Evolutionary conservation across 257 asterid genomes (phyloP).

Genomic region (Solanum okadae): DNA sequence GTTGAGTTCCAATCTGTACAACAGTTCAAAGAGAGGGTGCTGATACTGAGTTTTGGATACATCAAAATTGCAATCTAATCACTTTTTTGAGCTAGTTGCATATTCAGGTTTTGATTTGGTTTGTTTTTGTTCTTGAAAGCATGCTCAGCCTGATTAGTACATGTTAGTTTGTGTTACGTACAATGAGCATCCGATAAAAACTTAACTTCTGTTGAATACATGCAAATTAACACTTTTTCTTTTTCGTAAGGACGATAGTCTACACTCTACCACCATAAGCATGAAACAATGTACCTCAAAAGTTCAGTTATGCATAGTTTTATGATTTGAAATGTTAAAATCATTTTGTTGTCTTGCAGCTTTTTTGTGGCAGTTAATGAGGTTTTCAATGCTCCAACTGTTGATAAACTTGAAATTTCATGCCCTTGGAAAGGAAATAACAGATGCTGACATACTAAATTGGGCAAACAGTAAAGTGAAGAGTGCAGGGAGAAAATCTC

Average conservation of each 20-base stretch:
- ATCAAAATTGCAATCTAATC: not conserved
- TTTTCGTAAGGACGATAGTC: not conserved
- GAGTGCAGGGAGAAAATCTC: conserved; percentile 40
- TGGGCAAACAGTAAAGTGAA: conserved; percentile 70
- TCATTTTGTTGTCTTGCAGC: conserved; percentile 26
- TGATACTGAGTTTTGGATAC: not conserved
- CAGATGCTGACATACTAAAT: conserved; percentile 53
- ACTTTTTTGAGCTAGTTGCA: not conserved
- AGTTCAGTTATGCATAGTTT: not conserved
- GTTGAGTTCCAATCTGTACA: not conserved
- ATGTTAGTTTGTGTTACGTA: not conserved
- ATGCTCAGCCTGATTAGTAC: not conserved
- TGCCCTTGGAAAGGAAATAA: conserved; percentile 63
- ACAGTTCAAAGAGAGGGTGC: not conserved
- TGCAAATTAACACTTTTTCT: not conserved
- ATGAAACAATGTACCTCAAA: not conserved
- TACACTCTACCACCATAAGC: not conserved
- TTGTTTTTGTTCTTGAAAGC: not conserved
- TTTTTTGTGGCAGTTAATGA: conserved; percentile 88
- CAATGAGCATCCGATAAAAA: not conserved
- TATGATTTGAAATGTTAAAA: not conserved
- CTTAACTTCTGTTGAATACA: not conserved
- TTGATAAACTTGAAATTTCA: conserved; percentile 58
- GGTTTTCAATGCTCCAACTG: conserved; percentile 81
- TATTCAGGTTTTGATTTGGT: not conserved